Conservation (phyloP, 768 basidiomycete genomes). For the Suillus subaureus region DNA sequence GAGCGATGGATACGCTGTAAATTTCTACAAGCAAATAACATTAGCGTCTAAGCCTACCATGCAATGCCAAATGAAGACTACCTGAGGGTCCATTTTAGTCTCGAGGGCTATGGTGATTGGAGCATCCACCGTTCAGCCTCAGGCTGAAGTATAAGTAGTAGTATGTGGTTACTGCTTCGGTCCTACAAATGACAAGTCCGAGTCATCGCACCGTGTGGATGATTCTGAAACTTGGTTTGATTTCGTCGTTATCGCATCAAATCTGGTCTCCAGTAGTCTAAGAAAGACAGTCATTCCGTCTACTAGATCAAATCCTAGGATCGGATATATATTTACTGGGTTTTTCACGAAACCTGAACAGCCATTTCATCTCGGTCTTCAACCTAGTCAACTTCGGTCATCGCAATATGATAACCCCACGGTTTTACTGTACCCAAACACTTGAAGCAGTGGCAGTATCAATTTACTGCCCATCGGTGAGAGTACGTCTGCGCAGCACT, state of each 20-base stretch:
- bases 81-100: slow-evolving; percentile 29
- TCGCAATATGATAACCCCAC: slow-evolving; percentile 70
- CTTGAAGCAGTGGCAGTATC: slow-evolving; percentile 54
- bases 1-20: slow-evolving; percentile 71
- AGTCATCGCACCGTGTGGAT: neutral
- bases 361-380: neutral
- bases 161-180: neutral
- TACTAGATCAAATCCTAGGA: neutral
- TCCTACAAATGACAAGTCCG: neutral
- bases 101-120: neutral
- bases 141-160: neutral
- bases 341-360: neutral
- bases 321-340: neutral
- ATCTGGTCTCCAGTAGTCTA: neutral
- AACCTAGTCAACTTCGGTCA: too few relatives aligned
- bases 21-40: slow-evolving; percentile 45
- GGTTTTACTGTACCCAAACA: slow-evolving; percentile 71
- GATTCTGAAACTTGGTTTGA: slow-evolving; percentile 1
- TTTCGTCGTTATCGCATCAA: neutral
- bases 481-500: slow-evolving; percentile 45
- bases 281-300: neutral
- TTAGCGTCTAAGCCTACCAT: neutral
- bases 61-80: neutral
- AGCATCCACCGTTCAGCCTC: slow-evolving; percentile 1
- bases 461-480: slow-evolving; percentile 72